These are phyloP conservation scores for Saturnispora besseyi DNA, from an alignment of 805 yeast species.

Conservation along the genomic window DNA sequence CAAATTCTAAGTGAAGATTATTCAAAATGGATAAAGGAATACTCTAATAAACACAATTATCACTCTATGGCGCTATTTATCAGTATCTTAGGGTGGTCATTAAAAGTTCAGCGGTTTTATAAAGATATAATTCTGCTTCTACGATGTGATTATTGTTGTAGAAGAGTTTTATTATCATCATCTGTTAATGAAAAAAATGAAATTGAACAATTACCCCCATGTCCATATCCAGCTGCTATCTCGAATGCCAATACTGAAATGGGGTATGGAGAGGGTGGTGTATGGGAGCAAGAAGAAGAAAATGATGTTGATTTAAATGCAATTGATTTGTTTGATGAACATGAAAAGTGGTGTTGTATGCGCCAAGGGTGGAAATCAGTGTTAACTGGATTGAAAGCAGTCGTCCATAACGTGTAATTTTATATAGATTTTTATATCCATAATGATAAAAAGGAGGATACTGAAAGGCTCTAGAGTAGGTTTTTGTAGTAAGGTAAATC, in stretches of 20 bases:
- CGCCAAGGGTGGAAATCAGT: constrained; percentile 9
- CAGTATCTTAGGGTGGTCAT: constrained; percentile 30
- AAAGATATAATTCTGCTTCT: constrained; percentile 22
- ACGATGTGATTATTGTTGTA: constrained; percentile 28
- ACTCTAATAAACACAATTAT: constrained; percentile 10
- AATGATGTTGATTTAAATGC: constrained; percentile 4
- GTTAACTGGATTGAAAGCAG: neutral
- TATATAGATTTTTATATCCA: neutral
- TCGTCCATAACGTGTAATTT: neutral
- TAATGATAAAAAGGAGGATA: neutral
- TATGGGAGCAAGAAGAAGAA: constrained; percentile 14
- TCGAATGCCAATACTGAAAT: constrained; percentile 7
- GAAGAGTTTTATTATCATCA: constrained; percentile 25
- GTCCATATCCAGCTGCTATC: constrained; percentile 24
- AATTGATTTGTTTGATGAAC: constrained; percentile 28
- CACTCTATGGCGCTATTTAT: constrained; percentile 9
- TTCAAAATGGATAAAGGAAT: constrained; percentile 1
- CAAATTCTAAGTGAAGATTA: constrained; percentile 4
- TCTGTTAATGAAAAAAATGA: neutral
- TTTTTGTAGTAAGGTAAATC: neutral
- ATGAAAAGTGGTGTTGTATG: constrained; percentile 32
- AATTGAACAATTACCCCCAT: constrained; percentile 18
- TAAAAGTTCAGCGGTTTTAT: constrained; percentile 23
- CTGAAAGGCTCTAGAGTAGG: neutral
- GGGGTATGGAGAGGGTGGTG: constrained; percentile 3